Base-by-base conservation (phyloP, 1,139 yeast genomes). In the Trichomonascaceae sp. region DNA sequence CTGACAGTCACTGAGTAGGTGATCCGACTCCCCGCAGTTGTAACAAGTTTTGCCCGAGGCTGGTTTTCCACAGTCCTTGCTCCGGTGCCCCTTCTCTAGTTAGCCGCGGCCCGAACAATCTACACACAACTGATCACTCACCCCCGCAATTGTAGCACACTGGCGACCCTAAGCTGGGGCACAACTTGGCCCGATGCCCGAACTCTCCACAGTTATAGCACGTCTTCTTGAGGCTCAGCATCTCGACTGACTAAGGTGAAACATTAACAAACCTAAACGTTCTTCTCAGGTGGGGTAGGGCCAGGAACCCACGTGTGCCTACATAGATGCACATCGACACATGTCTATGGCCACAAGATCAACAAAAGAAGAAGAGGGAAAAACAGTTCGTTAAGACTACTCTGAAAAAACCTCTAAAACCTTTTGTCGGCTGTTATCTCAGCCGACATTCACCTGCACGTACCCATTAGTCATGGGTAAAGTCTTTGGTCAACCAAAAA, bases 1-100 rank as follows among this genome's bases (percentile, higher is more conserved):
- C 23, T 52, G 52, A 45, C 59, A 52, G 76, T 61, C 74, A 68
- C 65, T 74, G 74, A 47, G 87, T 72, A 55, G 70, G 67, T 85
- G 96, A 38, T 94, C 95, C 45, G 76, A 67, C 56, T 76, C 74
- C 46, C 84, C 81, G 60, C 96, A 85, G 58, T 78, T 78, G 76
- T 75, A 85, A 63, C 96, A 85, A 5, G 57, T 38, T 47, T 56
- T 56, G 34, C 52, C 59, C 37, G 47, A 49, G 23, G 49, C 44
- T 16, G 57, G 59, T 41, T 54, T 67, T 34, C 63, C 56, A 62
- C 96, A 85, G 57, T 74, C 75, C 60, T 75, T 81, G 44, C 93
- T 77, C 50, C 81, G 68, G 66, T 82, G 94, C 37, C 94, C 93
- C 37, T 50, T 48, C 28, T 47, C 40, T 42, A 31, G 39, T 17